These are phyloP conservation scores for Phytophthora cajani DNA, from an alignment of 352 stramenopile genomes.

Conservation along the genomic window DNA sequence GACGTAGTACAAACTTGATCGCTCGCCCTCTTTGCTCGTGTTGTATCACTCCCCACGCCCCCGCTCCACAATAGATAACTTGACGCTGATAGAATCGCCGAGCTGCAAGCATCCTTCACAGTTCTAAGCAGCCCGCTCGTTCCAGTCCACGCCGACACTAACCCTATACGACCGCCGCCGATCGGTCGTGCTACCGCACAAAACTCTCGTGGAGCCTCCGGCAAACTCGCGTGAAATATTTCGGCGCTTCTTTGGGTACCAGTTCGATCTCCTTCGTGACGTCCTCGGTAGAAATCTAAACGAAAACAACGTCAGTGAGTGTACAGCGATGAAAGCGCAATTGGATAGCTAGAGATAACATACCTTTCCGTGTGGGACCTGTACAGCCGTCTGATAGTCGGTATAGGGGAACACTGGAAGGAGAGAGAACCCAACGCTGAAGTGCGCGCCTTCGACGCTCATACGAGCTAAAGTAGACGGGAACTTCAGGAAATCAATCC, in stretches of 20 bases:
- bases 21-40: background rate
- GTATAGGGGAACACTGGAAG: conserved; percentile 60
- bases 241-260: conserved; percentile 46
- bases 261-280: conserved; percentile 55
- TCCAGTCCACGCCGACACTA: conserved; percentile 5
- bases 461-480: conserved; percentile 32
- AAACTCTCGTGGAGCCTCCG: conserved; percentile 55
- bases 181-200: conserved; percentile 34
- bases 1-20: conserved; percentile 8
- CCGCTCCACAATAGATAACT: conserved; percentile 50
- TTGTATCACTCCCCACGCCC: background rate
- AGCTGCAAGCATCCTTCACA: background rate
- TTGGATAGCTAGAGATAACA: conserved; percentile 5
- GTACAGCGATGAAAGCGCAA: background rate
- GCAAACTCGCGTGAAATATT: conserved; percentile 69
- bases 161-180: conserved; percentile 10
- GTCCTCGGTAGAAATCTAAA: conserved; percentile 56
- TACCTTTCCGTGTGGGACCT: conserved; percentile 62
- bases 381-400: conserved; percentile 48
- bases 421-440: conserved; percentile 65
- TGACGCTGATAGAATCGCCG: conserved; percentile 3
- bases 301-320: conserved; percentile 1
- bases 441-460: conserved; percentile 38
- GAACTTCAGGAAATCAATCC: conserved; percentile 76
- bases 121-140: background rate